Evolutionary conservation across 75 land plant species (phyloP), one percentile per base, ranked within the genome.

Genomic region (Adiantum capillusveneris): DNA sequence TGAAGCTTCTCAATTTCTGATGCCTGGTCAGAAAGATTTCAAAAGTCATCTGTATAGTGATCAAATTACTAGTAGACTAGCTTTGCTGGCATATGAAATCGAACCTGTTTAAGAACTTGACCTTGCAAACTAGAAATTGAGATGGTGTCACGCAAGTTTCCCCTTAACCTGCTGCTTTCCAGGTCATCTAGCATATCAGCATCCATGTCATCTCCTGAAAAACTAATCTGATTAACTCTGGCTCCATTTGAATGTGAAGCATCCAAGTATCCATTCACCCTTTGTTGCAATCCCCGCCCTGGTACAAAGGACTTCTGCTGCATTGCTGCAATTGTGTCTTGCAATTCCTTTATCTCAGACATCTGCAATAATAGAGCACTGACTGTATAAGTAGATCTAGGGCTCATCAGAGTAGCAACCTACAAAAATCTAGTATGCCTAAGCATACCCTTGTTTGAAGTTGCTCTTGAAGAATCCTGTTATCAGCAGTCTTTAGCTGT

Each of bases 401-500:
- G 9, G 43, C n/a, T n/a, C n/a, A n/a, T n/a, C n/a, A 14, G 43
- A 41, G 9, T 48, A 18, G 11, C 51, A 48, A 48, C 51, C 18
- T n/a, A n/a, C n/a, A n/a, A n/a, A n/a, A n/a, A n/a, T n/a, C n/a
- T n/a, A n/a, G n/a, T 25, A 11, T 53, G 28, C 18, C 2, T 53
- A 6, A 17, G 13, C 17, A 18, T 53, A 87, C 98, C 95, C 85
- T 88, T 14, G 83, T 54, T 57, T 81, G 81, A 17, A 94, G 73
- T 61, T 85, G 96, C 57, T 94, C 98, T 44, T 94, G 98, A 12
- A 94, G 87, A 14, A 94, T 69, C 28, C 96, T 85, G 34, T 95
- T 95, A 49, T 95, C 99, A 12, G 99, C 99, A 81, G 85, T 56
- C 64, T 73, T 86, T 31, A 94, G 64, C 98, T 94, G 80, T 74